Base-by-base conservation (phyloP, 305 asterid genomes). In the Ilex paraguariensis region DNA sequence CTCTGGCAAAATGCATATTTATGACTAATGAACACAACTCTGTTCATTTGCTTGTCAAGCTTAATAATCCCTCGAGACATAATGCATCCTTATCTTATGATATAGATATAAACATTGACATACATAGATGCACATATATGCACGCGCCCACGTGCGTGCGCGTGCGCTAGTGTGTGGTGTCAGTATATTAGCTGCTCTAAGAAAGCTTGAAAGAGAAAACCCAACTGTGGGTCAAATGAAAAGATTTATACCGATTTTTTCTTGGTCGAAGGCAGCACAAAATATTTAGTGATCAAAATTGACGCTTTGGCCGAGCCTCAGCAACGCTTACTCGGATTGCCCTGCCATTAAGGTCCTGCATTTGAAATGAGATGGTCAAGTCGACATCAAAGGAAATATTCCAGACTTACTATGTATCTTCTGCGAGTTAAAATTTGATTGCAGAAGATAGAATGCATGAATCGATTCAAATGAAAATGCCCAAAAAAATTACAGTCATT, bases 221-320 rank as follows among this genome's bases (percentile, higher is more conserved):
- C 10, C 1, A 28, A 50, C 44, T 48, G 36, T 58, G 9, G 4
- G 6, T 5, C 42, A 46, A 10, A 46, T 46, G 7, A 8, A 46
- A 3, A 46, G 52, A 46, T 7, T 13, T 46, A 46, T 59, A 66
- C 70, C 65, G 28, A 31, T 33, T 21, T 50, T 65, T 57, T 50
- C 59, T 66, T 39, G 54, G 45, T 42, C 46, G 44, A 36, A 49
- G 45, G 52, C 10, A 46, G 52, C 13, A 51, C 31, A 58, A 39
- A 52, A 59, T 36, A 59, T 32, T 32, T 40, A 17, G 13, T 44
- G 42, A 50, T 65, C 67, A 78, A 73, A 68, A 82, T 49, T 71
- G 81, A 12, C 85, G 88, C 73, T 75, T 81, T 45, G 89, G 81
- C 31, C 87, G 91, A 66, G 85, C 77, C 75, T 84, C 58, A 54